Evolutionary conservation across 768 basidiomycete species (phyloP).

Genomic region (Pholiota molesta): DNA sequence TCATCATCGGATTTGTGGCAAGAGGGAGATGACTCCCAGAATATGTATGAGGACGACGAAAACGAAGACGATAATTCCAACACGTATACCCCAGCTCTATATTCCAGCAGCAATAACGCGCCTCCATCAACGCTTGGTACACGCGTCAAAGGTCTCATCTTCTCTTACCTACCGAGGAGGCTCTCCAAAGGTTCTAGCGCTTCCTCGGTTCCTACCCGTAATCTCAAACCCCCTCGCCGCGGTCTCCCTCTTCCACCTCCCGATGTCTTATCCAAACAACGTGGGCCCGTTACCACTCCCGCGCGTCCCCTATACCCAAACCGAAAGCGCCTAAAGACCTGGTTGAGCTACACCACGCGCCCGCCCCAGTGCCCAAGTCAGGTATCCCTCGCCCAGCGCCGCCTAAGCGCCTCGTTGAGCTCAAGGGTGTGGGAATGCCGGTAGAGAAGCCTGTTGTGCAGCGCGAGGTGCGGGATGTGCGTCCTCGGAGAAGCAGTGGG

Average conservation of each 20-base stretch:
- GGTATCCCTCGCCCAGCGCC: conserved; percentile 45
- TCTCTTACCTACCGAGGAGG: conserved; percentile 60
- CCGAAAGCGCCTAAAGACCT: conserved; percentile 62
- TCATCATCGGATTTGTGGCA: not conserved
- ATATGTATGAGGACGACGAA: not conserved
- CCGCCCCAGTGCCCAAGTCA: conserved; percentile 38
- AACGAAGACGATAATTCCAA: not conserved
- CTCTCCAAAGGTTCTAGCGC: conserved; percentile 35
- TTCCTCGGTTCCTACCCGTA: not conserved
- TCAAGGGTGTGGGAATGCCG: conserved; percentile 47
- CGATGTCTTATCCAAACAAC: conserved; percentile 49
- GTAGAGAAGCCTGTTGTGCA: conserved; percentile 19
- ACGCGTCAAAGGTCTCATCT: conserved; percentile 58
- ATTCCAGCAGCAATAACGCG: not conserved
- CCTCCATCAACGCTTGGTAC: conserved; percentile 35
- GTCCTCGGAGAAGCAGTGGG: conserved; percentile 62
- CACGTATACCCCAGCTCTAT: not conserved
- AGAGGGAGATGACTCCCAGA: not conserved
- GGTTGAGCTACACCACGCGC: conserved; percentile 61
- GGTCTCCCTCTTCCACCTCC: conserved; percentile 60
- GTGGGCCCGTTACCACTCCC: conserved; percentile 64
- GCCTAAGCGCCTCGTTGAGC: conserved; percentile 55
- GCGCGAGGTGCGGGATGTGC: conserved; percentile 12
- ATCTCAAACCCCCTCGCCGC: conserved; percentile 19
- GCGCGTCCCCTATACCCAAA: conserved; percentile 50